Conservation (phyloP, 345 rosid genomes). For the Euphorbia peplus region DNA sequence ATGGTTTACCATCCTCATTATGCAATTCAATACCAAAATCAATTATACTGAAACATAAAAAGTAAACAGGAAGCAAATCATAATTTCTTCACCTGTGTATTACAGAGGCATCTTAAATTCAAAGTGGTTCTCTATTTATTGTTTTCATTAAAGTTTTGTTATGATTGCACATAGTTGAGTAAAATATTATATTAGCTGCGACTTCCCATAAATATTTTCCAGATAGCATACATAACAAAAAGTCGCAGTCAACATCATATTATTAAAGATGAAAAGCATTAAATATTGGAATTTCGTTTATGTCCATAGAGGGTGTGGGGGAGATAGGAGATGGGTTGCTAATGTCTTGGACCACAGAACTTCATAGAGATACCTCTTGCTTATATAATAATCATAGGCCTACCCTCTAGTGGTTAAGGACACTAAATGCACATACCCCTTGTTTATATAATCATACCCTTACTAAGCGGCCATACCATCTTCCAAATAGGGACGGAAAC, state of each 20-base stretch:
- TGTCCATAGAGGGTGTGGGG: neutral
- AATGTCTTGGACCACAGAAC: neutral
- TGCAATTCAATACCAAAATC: conserved; percentile 2
- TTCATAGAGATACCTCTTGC: neutral
- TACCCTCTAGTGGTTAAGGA: neutral
- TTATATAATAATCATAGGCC: neutral
- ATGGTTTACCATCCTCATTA: too few relatives aligned
- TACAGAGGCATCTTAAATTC: neutral
- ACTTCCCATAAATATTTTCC: conserved; percentile 1
- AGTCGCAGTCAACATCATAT: neutral
- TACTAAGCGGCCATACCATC: neutral
- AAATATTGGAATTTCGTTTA: neutral
- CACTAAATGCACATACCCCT: neutral
- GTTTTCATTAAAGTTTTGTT: neutral
- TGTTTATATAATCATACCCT: neutral
- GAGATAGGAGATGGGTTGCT: neutral
- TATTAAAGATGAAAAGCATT: conserved; percentile 3
- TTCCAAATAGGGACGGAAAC: too few relatives aligned
- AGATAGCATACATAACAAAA: conserved; percentile 1
- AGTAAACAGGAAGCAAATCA: neutral
- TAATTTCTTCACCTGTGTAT: neutral
- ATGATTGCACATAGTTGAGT: neutral
- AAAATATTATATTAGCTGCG: neutral
- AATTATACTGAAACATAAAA: neutral
- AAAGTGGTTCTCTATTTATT: neutral